These are phyloP conservation scores for Parastagonospora nodorum DNA, from an alignment of 2,329 filamentous ascomycete species.

Conservation along the genomic window DNA sequence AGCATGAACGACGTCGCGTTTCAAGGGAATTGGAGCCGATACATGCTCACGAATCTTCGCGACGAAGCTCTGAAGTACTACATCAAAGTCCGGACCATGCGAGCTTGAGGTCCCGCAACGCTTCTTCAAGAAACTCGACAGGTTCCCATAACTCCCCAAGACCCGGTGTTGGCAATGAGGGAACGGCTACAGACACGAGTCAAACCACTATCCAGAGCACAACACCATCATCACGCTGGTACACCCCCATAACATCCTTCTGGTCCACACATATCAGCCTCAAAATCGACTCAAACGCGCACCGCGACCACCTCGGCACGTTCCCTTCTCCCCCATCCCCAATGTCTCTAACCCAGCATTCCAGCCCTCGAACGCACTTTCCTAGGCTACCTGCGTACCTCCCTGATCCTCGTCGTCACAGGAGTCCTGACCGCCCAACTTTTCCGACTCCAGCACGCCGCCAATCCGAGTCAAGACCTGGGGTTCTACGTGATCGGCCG, in stretches of 20 bases:
- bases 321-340: not conserved
- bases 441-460: slow-evolving; percentile 63
- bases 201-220: too few species aligned
- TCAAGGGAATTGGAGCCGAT: slow-evolving; percentile 19
- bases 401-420: slow-evolving; percentile 68
- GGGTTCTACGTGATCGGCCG: slow-evolving; percentile 66
- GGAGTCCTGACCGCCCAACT: slow-evolving; percentile 71
- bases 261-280: slow-evolving; percentile 59
- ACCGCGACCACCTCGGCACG: slow-evolving; percentile 63
- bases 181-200: not conserved
- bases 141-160: slow-evolving; percentile 8
- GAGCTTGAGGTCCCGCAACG: slow-evolving; percentile 9
- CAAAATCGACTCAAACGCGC: slow-evolving; percentile 55
- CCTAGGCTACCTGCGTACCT: slow-evolving; percentile 74
- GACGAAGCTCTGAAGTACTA: not conserved
- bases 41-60: not conserved
- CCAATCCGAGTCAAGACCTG: slow-evolving; percentile 52
- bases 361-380: slow-evolving; percentile 76
- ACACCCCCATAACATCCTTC: slow-evolving; percentile 46
- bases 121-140: slow-evolving; percentile 1
- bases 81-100: not conserved
- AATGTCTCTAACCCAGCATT: slow-evolving; percentile 1
- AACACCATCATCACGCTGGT: slow-evolving; percentile 35
- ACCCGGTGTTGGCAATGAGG: slow-evolving; percentile 4
- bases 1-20: slow-evolving; percentile 19